Evolutionary conservation across 305 asterid genomes (phyloP), one percentile per base, ranked within the genome.

Genomic region (Coffea humblotiana): DNA sequence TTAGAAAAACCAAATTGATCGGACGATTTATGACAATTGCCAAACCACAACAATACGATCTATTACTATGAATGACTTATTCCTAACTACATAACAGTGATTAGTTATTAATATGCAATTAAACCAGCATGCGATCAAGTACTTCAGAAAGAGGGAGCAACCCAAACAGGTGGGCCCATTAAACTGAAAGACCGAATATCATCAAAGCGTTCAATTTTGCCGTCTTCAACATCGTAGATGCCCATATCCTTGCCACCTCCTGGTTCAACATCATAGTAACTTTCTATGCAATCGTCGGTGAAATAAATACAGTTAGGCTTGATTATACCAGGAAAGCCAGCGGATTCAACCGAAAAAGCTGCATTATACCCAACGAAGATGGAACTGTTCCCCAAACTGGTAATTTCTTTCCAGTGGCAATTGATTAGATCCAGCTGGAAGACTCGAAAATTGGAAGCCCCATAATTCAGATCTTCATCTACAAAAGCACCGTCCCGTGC

Each of bases 291-390:
- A 58, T 45, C 77, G 15, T 29, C 21, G 0, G 78, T 16, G 21
- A 74, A 74, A 58, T 56, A 74, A 4, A 75, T 21, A 32, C 52
- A 63, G 47, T 58, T 75, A 7, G 78, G 25, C 70, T 60, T 75
- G 52, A 75, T n/a, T 3, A 23, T 14, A 3, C 47, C 37, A 0
- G 47, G 13, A 51, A 45, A 43, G 4, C 15, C 12, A 9, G 78
- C 4, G n/a, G 78, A 52, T 56, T 27, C 27, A 1, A 29, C 6
- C 19, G 32, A 54, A 49, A 75, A 56, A 0, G 68, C 78, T 1
- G 27, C 69, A 75, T 60, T 60, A 1, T 4, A 0, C 23, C 78
- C 70, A 3, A 75, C 37, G 52, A 75, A 75, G 19, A 75, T n/a
- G 1, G 70, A 54, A 43, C 47, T 27, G 2, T 75, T 10, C 14